Base-by-base conservation (phyloP, 306 rosid species). In the Dryas drummondii region DNA sequence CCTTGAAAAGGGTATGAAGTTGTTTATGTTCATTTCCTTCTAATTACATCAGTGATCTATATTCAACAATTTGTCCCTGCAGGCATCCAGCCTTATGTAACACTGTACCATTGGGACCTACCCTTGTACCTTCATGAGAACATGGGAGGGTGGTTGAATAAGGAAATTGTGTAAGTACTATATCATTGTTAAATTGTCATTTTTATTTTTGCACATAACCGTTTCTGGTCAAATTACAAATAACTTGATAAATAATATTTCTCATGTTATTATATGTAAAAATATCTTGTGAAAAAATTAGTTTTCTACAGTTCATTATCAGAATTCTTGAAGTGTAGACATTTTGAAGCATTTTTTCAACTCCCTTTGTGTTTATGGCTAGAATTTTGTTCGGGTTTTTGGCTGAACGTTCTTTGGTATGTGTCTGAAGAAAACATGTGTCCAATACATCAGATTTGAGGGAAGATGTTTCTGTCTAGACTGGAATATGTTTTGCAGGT, bases 31-130 rank as follows among this genome's bases (percentile, higher is more conserved):
- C 71, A 73, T 27, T 73, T 62, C 66, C 60, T 46, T 59, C 50
- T 53, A 62, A 42, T 75, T 71, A 57, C 67, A 26, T 22, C 60
- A 72, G 41, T 75, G 56, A 58, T 63, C 57, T 60, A 15, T 51
- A 78, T 70, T 68, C 73, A 80, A 62, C 64, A 45, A 66, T 77
- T 74, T 63, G 79, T 78, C 66, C 63, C 19, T 50, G 68, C 91
- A 94, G 98, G 98, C 68, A 87, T 94, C 78, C 84, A 87, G 78
- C 98, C 98, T 76, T 94, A 70, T 79, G 85, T 81, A 72, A 94
- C 98, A 79, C 75, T 94, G 83, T 94, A 91, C 72, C 98, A 94
- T 83, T 94, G 97, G 97, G 98, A 94, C 84, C 96, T 94, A 79
- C 98, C 98, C 2, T 84, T 86, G 88, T 89, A 91, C 88, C 98